Conservation (phyloP, 176 grass and related monocot species). For the Neostapfia colusana region DNA sequence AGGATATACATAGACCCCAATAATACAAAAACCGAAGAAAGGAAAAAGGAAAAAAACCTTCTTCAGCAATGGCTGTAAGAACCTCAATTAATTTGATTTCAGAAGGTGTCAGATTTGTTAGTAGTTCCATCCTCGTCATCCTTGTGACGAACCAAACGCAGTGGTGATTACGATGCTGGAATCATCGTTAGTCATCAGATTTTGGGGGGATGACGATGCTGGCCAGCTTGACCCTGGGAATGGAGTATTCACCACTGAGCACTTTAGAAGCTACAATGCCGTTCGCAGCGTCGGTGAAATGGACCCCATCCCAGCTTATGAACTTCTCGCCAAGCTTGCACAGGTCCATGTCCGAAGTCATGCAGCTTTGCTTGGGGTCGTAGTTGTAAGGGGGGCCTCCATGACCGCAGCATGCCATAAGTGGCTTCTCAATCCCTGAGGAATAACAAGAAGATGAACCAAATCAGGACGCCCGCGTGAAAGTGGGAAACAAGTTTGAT, state of each 20-base stretch:
- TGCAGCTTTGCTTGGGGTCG: conserved; percentile 47
- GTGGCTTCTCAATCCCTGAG: conserved; percentile 71
- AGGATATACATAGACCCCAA: conserved; percentile 42
- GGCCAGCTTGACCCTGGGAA: conserved; percentile 56
- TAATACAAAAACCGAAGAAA: conserved; percentile 15
- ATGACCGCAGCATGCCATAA: conserved; percentile 81
- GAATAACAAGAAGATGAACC: neutral
- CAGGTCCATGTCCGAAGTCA: conserved; percentile 34
- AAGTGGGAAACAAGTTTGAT: neutral
- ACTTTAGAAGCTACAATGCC: conserved; percentile 58
- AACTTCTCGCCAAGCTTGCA: conserved; percentile 68
- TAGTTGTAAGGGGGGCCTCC: conserved; percentile 89
- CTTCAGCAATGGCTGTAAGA: neutral
- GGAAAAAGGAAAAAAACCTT: neutral
- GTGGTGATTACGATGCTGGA: neutral
- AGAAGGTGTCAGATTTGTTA: conserved; percentile 43
- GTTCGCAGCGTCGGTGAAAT: conserved; percentile 78
- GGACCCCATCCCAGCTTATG: conserved; percentile 90
- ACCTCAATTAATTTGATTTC: conserved; percentile 37
- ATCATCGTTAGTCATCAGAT: conserved; percentile 33
- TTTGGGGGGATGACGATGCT: conserved; percentile 44
- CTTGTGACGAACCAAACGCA: conserved; percentile 17
- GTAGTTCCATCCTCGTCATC: conserved; percentile 41
- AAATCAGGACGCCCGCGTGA: neutral
- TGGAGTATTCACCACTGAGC: conserved; percentile 51